Conservation (phyloP, 176 grass and related monocot species). For the Themeda triandra region DNA sequence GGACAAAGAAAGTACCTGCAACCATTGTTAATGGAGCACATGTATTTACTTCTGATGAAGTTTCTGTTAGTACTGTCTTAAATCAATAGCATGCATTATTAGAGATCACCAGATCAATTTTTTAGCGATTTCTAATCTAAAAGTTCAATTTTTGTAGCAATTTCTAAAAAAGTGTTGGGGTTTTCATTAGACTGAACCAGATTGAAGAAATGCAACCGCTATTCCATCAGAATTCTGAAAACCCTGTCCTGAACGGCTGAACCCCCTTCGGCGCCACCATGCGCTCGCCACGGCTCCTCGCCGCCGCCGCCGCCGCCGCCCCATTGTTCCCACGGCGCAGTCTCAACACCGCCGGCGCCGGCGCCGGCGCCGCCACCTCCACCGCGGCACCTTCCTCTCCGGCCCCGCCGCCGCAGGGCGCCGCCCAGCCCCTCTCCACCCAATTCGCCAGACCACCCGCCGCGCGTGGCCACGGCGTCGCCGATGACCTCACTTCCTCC, state of each 20-base stretch:
- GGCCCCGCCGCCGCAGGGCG: background rate
- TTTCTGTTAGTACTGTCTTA: background rate
- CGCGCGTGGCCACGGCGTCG: background rate
- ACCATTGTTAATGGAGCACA: background rate
- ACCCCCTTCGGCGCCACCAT: slow-evolving; percentile 16
- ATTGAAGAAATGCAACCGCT: background rate
- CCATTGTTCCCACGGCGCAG: slow-evolving; percentile 5
- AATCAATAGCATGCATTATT: background rate
- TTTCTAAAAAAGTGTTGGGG: background rate
- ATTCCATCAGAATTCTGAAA: too few relatives aligned
- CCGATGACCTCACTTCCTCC: slow-evolving; percentile 37
- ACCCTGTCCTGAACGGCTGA: too few relatives aligned
- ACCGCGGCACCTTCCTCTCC: background rate
- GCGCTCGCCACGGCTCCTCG: slow-evolving; percentile 9
- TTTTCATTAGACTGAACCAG: background rate
- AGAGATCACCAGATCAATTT: too few relatives aligned
- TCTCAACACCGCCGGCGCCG: slow-evolving; percentile 8
- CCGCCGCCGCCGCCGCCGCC: slow-evolving; percentile 17
- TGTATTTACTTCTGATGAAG: background rate
- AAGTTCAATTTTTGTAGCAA: too few relatives aligned
- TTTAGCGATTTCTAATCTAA: too few relatives aligned
- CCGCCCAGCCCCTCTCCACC: slow-evolving; percentile 14
- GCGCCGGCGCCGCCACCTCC: background rate
- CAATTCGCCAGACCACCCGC: background rate
- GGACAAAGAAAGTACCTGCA: background rate